These are phyloP conservation scores for Conticribra guillardii DNA, from an alignment of 108 stramenopile species.

Conservation along the genomic window DNA sequence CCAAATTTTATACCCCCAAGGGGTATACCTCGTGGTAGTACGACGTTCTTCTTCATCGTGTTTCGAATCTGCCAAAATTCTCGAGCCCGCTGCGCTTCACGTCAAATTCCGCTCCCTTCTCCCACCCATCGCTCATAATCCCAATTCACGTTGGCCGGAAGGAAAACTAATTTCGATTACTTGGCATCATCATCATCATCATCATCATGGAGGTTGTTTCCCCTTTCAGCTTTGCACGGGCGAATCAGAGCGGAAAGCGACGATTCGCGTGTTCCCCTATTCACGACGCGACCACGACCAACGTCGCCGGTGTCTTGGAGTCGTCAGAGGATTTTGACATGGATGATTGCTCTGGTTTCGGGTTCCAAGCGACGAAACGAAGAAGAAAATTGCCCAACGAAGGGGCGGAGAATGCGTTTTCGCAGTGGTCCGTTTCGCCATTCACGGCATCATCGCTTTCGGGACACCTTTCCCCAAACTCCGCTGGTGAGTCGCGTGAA, in stretches of 20 bases:
- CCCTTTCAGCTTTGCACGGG: conserved; percentile 59
- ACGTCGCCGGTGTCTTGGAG: background rate
- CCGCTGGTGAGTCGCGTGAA: background rate
- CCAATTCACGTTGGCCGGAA: too few species aligned
- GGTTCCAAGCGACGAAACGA: conserved; percentile 60
- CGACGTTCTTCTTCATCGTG: too few species aligned
- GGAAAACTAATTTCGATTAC: too few species aligned
- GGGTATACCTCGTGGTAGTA: too few species aligned
- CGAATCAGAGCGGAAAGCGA: conserved; percentile 61
- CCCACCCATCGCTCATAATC: too few species aligned
- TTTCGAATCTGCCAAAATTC: too few species aligned
- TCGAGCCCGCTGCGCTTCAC: too few species aligned
- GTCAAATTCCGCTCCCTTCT: too few species aligned
- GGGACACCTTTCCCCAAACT: background rate
- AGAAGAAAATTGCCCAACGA: conserved; percentile 59
- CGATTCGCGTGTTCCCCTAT: conserved; percentile 61
- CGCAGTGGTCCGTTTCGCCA: conserved; percentile 27
- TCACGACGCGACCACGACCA: conserved; percentile 40
- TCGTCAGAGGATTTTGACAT: conserved; percentile 49
- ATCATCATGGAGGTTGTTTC: conserved; percentile 76
- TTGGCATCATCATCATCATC: conserved; percentile 32
- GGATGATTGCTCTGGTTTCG: conserved; percentile 52
- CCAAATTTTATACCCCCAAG: too few species aligned
- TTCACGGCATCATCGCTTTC: conserved; percentile 16
- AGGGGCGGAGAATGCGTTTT: conserved; percentile 32